Base-by-base conservation (phyloP, 495 filamentous ascomycete genomes). In the Talaromyces ruber region DNA sequence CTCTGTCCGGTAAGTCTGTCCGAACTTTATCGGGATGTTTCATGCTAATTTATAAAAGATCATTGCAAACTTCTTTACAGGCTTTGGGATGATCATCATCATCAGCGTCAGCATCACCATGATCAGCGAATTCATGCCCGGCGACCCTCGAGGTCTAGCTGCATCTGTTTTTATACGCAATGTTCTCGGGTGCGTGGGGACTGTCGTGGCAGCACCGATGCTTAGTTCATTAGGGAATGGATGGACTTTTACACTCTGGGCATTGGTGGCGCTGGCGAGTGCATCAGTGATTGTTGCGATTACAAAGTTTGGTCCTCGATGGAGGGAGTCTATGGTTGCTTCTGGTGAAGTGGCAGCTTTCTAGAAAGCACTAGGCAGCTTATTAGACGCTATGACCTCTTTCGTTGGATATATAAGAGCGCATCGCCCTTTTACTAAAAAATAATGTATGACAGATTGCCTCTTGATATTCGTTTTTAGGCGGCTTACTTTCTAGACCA, bases 91-190 rank as follows among this genome's bases (percentile, higher is more conserved):
- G 57, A 93, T 94, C 89, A 72, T 94, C 24, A 84, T 92, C n/a
- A 91, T 93, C 71, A 72, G 79, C 9, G 75, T 80, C n/a, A 72
- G 77, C 0, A 89, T 84, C 8, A 89, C 86, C 1, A 87, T 89
- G 85, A 72, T 88, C 61, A 88, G 86, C 0, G 90, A 93, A 70
- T 91, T 93, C 73, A 85, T 92, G 81, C 88, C 90, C 5, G 90
- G 89, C 18, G 54, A 57, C 34, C 18, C 28, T 57, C 54, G 54
- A 32, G 26, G 26, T 57, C 85, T 93, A n/a, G 90, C 90, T 8
- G 81, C 90, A 28, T 71, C 71, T 53, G 67, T 67, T 39, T 86
- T 91, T 67, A 77, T 91, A 28, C 71, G 90, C 28, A 93, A 91
- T 62, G 88, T 91, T 12, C 87, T 89, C 58, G 80, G 78, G 8